These are phyloP conservation scores for Tylopilus sp. DNA, from an alignment of 1,284 basidiomycete species.

Conservation along the genomic window DNA sequence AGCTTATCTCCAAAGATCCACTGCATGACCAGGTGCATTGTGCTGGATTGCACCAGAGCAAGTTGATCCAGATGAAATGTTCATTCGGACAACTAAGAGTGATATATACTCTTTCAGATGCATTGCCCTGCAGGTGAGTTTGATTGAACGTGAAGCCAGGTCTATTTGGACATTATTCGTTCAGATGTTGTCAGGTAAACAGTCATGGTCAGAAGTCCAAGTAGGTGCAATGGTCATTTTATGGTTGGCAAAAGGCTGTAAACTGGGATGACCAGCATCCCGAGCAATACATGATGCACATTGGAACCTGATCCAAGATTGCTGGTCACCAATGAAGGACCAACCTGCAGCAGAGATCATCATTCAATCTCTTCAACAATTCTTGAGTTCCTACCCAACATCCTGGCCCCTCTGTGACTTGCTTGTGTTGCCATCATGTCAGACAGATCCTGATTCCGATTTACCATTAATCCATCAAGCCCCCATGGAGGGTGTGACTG, in stretches of 20 bases:
- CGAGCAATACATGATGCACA: not conserved
- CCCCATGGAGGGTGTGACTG: too few relatives aligned
- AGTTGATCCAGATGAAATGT: too few relatives aligned
- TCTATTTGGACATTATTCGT: not conserved
- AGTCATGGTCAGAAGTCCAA: slow-evolving; percentile 8
- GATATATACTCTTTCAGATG: slow-evolving; percentile 14
- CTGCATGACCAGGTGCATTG: not conserved
- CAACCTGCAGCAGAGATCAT: not conserved
- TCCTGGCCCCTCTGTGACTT: not conserved
- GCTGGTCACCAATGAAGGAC: not conserved
- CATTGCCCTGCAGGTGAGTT: slow-evolving; percentile 1
- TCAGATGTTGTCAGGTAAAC: slow-evolving; percentile 8
- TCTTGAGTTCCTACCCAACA: not conserved
- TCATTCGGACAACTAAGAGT: slow-evolving; percentile 2
- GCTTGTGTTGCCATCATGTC: not conserved
- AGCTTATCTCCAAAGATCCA: slow-evolving; percentile 2
- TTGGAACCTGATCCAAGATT: slow-evolving; percentile 6
- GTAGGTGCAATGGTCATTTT: not conserved
- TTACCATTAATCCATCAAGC: too few relatives aligned
- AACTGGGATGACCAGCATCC: not conserved
- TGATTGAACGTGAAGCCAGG: too few relatives aligned
- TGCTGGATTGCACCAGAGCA: slow-evolving; percentile 5
- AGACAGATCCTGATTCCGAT: too few relatives aligned
- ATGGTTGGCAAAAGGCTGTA: not conserved
- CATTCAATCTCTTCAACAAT: not conserved